phyloP scores from a whole-genome alignment of 2,329 filamentous ascomycete species.

The Verticillium isaacii region DNA sequence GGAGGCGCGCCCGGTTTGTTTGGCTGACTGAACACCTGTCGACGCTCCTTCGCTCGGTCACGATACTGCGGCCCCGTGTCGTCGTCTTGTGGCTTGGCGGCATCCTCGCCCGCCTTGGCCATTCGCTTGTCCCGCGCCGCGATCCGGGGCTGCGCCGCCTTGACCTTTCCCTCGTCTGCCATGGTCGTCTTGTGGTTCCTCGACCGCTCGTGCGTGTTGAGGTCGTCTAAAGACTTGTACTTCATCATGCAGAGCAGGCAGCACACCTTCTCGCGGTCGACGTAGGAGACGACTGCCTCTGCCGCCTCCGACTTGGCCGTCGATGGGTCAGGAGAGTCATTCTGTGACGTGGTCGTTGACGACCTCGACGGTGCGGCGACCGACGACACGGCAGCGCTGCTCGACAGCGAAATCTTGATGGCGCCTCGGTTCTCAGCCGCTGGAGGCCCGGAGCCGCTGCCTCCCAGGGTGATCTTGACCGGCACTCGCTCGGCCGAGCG shows the following conservation, averaged over 20 bases:
- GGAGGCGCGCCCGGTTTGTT: conserved; percentile 39
- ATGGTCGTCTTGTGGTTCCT: conserved; percentile 35
- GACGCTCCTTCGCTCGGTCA: conserved; percentile 64
- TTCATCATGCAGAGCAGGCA: conserved; percentile 42
- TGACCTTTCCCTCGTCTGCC: conserved; percentile 37
- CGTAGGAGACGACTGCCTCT: conserved; percentile 40
- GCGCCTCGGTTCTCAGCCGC: conserved; percentile 8
- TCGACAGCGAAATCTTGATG: conserved; percentile 26
- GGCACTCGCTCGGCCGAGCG: conserved; percentile 8
- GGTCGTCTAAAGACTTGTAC: conserved; percentile 37
- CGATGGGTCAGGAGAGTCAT: conserved; percentile 6
- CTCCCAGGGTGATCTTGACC: conserved; percentile 14
- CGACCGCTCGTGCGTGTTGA: conserved; percentile 36
- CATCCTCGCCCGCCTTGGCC: conserved; percentile 18
- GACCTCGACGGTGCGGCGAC: not conserved
- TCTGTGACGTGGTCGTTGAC: not conserved
- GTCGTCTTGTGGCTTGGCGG: conserved; percentile 11
- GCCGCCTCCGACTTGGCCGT: not conserved
- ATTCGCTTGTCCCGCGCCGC: conserved; percentile 28
- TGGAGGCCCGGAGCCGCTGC: not conserved
- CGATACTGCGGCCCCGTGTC: conserved; percentile 42
- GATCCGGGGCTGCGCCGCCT: conserved; percentile 39
- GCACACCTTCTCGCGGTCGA: conserved; percentile 47
- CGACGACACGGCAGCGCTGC: conserved; percentile 1
- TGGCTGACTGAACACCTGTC: conserved; percentile 57